These are phyloP conservation scores for Vitis hybrid DNA, from an alignment of 177 flowering plant species.

Conservation along the genomic window DNA sequence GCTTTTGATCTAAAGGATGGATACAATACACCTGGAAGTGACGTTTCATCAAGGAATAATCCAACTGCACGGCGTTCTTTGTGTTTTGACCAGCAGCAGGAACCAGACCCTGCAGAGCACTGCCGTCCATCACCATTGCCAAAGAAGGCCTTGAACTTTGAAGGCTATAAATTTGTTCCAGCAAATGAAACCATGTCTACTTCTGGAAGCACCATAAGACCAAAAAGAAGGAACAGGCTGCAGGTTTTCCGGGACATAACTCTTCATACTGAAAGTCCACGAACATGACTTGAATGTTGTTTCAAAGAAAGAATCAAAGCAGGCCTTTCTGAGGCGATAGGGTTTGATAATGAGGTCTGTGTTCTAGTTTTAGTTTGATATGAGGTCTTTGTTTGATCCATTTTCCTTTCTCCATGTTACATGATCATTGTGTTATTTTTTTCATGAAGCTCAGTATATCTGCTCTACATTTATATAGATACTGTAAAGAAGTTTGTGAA, in stretches of 20 bases:
- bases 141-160: constrained; percentile 20
- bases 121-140: constrained; percentile 17
- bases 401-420: no score
- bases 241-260: constrained; percentile 55
- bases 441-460: no score
- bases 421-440: no score
- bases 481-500: no score
- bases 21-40: constrained; percentile 6
- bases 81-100: constrained; percentile 28
- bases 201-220: constrained; percentile 10
- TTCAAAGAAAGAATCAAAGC: no score
- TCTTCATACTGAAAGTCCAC: constrained; percentile 37
- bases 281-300: constrained; percentile 7
- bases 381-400: no score
- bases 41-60: constrained; percentile 17
- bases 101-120: constrained; percentile 12
- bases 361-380: no score
- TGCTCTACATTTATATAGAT: no score
- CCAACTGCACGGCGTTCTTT: constrained; percentile 32
- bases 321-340: no score
- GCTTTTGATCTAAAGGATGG: constrained; percentile 24
- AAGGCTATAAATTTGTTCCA: constrained; percentile 1
- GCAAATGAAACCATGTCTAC: constrained; percentile 12
- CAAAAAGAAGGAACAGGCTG: constrained; percentile 43
- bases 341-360: no score